phyloP scores from a whole-genome alignment of 75 land plant species.

The Isoetes taiwanensis region DNA sequence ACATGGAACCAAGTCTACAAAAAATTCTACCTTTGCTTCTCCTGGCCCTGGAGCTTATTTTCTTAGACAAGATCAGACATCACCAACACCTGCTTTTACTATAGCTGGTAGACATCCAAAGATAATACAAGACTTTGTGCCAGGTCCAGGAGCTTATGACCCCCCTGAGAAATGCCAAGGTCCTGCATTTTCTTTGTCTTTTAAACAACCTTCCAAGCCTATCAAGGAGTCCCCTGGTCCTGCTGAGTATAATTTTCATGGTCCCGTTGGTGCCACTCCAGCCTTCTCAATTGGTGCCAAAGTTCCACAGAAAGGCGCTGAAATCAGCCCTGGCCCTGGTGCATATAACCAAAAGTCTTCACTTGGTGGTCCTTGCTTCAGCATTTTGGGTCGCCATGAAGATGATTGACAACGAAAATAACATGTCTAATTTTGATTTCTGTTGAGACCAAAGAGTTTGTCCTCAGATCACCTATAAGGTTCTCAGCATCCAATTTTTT shows the following conservation, averaged over 20 bases:
- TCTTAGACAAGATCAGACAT: not conserved
- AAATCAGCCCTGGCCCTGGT: not conserved
- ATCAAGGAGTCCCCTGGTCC: not conserved
- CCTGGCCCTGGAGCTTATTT: slow-evolving; percentile 5
- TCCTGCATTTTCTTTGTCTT: not conserved
- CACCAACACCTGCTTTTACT: not conserved
- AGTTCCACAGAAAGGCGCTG: not conserved
- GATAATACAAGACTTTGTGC: not conserved
- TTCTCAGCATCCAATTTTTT: too few species aligned
- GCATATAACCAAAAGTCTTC: not conserved
- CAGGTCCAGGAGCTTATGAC: not conserved
- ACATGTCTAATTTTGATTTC: too few species aligned
- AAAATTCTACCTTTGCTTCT: not conserved
- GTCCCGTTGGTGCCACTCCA: not conserved
- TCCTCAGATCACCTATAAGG: too few species aligned
- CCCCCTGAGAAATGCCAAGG: not conserved
- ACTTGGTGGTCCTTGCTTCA: not conserved
- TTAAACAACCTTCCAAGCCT: not conserved
- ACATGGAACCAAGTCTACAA: slow-evolving; percentile 1
- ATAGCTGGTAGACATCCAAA: not conserved
- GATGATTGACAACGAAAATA: slow-evolving; percentile 3
- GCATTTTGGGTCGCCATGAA: not conserved
- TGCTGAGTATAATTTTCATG: not conserved
- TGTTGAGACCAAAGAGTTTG: too few species aligned
- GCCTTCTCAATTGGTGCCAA: slow-evolving; percentile 1